phyloP scores from a whole-genome alignment of 306 rosid species.

The Begonia fuchsioides region DNA sequence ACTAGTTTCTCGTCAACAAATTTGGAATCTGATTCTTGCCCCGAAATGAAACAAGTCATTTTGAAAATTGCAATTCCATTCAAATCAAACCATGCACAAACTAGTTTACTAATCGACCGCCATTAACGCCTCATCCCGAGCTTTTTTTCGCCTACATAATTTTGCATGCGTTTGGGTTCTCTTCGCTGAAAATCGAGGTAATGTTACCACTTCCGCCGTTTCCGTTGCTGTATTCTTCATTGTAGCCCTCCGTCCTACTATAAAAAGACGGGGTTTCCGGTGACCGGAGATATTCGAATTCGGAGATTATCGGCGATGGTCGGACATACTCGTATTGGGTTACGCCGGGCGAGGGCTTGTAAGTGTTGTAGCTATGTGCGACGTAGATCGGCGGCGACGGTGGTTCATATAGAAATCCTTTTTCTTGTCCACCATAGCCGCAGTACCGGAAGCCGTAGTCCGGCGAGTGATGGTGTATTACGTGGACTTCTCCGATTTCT shows the following conservation, averaged over 20 bases:
- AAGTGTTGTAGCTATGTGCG: slow-evolving; percentile 51
- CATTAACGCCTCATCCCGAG: too few species aligned
- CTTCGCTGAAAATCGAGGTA: slow-evolving; percentile 72
- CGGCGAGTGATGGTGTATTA: slow-evolving; percentile 28
- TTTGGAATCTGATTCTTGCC: too few species aligned
- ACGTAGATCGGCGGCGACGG: slow-evolving; percentile 18
- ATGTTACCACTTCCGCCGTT: slow-evolving; percentile 26
- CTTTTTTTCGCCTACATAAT: slow-evolving; percentile 21
- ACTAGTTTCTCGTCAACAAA: too few species aligned
- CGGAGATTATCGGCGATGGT: slow-evolving; percentile 43
- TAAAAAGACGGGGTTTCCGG: slow-evolving; percentile 22
- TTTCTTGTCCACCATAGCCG: slow-evolving; percentile 14
- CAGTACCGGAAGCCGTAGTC: slow-evolving; percentile 21
- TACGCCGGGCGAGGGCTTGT: slow-evolving; percentile 43
- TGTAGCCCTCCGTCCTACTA: slow-evolving; percentile 27
- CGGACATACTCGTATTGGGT: slow-evolving; percentile 49
- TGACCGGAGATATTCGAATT: slow-evolving; percentile 39
- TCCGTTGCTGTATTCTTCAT: slow-evolving; percentile 24
- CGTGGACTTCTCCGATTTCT: slow-evolving; percentile 32
- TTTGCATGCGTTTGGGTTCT: slow-evolving; percentile 83
- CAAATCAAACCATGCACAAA: too few species aligned
- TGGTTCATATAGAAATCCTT: slow-evolving; percentile 1
- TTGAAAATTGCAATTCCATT: too few species aligned
- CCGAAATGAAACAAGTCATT: too few species aligned
- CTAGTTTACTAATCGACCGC: too few species aligned